A percentile compares a stretch with the other conserved stretches of the same genome.
phyloP scores from a whole-genome alignment of 257 asterid species.

The Solanum dulcamara region DNA sequence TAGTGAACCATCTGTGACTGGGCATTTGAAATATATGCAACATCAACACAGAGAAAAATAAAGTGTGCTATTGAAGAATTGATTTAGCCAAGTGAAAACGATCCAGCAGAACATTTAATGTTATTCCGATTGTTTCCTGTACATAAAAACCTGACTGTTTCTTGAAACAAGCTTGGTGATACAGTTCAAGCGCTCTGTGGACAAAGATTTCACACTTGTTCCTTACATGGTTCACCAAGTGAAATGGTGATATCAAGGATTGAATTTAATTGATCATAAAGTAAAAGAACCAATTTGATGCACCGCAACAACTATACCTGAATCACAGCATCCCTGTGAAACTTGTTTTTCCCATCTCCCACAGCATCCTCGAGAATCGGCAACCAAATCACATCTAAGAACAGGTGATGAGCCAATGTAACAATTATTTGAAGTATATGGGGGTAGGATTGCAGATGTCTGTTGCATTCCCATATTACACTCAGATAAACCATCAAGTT shows the following conservation, averaged over 20 bases:
- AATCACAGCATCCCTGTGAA: background rate
- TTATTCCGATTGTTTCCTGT: background rate
- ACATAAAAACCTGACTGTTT: background rate
- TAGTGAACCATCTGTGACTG: background rate
- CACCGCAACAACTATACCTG: constrained; percentile 7
- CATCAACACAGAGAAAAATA: background rate
- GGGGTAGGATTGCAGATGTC: background rate
- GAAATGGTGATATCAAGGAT: background rate
- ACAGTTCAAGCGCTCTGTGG: background rate
- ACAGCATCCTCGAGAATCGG: background rate
- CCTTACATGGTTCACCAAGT: constrained; percentile 3
- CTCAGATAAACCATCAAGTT: constrained; percentile 17
- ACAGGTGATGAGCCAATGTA: background rate
- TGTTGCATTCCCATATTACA: constrained; percentile 2
- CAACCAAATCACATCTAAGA: constrained; percentile 2
- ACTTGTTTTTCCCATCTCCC: constrained; percentile 10
- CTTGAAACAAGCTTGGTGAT: background rate
- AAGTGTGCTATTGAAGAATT: background rate
- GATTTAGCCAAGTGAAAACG: background rate
- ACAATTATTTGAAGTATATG: background rate
- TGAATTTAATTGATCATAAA: background rate
- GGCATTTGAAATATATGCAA: background rate
- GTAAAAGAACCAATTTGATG: background rate
- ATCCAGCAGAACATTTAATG: background rate
- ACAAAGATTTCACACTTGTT: background rate